Base-by-base conservation (phyloP, 1,284 basidiomycete genomes). In the Tilletia setariae region DNA sequence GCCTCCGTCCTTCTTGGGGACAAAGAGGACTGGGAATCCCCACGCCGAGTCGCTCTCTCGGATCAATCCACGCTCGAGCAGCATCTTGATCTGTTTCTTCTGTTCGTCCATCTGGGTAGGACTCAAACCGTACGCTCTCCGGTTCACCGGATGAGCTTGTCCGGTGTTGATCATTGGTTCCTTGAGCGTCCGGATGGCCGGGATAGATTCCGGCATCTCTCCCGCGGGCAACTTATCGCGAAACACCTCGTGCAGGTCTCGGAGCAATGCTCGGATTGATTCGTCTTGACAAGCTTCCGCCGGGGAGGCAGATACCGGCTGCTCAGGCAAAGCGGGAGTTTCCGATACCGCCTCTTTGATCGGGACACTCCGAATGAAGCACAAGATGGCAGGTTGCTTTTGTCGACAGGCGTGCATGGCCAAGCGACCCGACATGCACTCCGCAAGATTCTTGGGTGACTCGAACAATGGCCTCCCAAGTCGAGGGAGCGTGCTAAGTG, bases 1-100 rank as follows among this genome's bases (percentile, higher is more conserved):
- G 0, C 70, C 66, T 2, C 85, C 83, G 69, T 85, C 83, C 73
- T 86, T 87, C 74, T 87, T 86, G 62, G 82, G 80, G 44, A 86
- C 82, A 68, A 87, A 87, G 1, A 87, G 80, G 51, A 87, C 75
- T 13, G 44, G 44, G n/a, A 46, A 46, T n/a, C 44, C 44, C 44
- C 44, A 46, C 13, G 44, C 15, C 44, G 44, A 2, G n/a, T n/a
- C n/a, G n/a, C 44, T 46, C n/a, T 46, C 44, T 13, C 44, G 44
- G n/a, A 46, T 2, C 15, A 46, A n/a, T 46, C 44, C 44, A 15
- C 44, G 44, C 44, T 46, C 44, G 15, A 46, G 44, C n/a, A 46
- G 44, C 44, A 46, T 46, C 44, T 46, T 13, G 13, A 46, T 46
- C 44, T 46, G 44, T n/a, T 46, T 46, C 15, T 13, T 46, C n/a